These are phyloP conservation scores for Podospora anserina DNA, from an alignment of 495 filamentous ascomycete species.

Conservation along the genomic window DNA sequence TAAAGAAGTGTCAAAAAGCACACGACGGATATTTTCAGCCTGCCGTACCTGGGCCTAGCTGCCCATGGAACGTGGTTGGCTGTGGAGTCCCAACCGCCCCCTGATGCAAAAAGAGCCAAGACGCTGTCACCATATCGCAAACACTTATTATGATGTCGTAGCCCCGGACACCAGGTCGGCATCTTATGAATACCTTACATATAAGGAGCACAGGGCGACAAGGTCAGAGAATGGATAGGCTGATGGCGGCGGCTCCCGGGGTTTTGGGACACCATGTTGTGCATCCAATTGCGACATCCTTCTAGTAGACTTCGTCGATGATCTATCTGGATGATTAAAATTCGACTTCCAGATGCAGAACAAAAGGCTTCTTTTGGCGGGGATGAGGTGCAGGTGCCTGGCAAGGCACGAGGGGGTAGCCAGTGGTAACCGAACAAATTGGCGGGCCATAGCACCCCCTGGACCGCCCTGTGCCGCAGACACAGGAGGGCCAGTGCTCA, in stretches of 20 bases:
- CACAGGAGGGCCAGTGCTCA: conserved; percentile 31
- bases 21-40: conserved; percentile 2
- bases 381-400: conserved; percentile 13
- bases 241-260: conserved; percentile 11
- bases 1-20: background rate
- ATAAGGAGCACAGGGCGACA: background rate
- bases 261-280: conserved; percentile 3
- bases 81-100: conserved; percentile 8
- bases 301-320: background rate
- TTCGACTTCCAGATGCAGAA: conserved; percentile 11
- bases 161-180: conserved; percentile 10
- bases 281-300: conserved; percentile 4
- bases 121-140: conserved; percentile 7
- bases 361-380: conserved; percentile 9
- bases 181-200: background rate
- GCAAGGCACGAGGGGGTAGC: background rate
- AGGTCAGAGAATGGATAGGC: background rate
- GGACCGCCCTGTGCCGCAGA: conserved; percentile 22
- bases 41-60: background rate
- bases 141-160: conserved; percentile 21
- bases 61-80: background rate
- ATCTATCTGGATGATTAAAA: background rate
- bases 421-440: conserved; percentile 10
- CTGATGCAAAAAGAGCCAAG: background rate
- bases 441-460: conserved; percentile 18